Evolutionary conservation across 148 eudicot genomes (phyloP).

Genomic region (Cornus florida): DNA sequence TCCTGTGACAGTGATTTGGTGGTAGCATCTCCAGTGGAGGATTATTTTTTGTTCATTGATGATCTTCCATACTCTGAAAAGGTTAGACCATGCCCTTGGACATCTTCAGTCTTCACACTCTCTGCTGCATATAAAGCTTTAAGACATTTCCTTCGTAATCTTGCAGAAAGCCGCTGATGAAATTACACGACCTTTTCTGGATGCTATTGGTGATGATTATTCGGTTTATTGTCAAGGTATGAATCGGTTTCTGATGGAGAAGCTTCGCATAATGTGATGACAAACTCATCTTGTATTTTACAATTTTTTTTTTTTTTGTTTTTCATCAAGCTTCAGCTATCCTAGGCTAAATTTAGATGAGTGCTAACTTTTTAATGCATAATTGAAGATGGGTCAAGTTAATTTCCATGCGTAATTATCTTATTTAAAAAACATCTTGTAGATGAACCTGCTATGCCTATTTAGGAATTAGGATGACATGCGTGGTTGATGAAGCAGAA

Average conservation of each 20-base stretch:
- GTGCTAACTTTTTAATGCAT: background rate
- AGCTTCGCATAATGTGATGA: background rate
- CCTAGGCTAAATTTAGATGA: background rate
- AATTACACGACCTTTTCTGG: constrained; percentile 60
- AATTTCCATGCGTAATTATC: background rate
- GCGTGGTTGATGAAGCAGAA: background rate
- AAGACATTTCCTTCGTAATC: constrained; percentile 5
- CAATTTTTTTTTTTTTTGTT: too few relatives aligned
- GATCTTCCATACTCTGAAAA: constrained; percentile 69
- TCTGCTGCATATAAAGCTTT: background rate
- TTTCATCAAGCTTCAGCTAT: background rate
- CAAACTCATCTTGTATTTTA: background rate
- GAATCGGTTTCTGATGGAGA: background rate
- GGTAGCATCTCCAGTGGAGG: constrained; percentile 93
- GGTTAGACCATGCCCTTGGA: constrained; percentile 37
- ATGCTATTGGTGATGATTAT: constrained; percentile 92
- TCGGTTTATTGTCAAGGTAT: constrained; percentile 86
- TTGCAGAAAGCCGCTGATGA: constrained; percentile 73
- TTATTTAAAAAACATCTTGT: background rate
- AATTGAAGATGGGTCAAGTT: background rate
- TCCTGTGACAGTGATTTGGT: constrained; percentile 84
- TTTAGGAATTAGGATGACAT: background rate
- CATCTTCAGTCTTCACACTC: background rate
- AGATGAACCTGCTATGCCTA: background rate
- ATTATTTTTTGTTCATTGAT: constrained; percentile 77